A percentile compares a stretch with the other conserved stretches of the same genome.
phyloP scores from a whole-genome alignment of 2,329 filamentous ascomycete species.

The Aspergillus sp. region DNA sequence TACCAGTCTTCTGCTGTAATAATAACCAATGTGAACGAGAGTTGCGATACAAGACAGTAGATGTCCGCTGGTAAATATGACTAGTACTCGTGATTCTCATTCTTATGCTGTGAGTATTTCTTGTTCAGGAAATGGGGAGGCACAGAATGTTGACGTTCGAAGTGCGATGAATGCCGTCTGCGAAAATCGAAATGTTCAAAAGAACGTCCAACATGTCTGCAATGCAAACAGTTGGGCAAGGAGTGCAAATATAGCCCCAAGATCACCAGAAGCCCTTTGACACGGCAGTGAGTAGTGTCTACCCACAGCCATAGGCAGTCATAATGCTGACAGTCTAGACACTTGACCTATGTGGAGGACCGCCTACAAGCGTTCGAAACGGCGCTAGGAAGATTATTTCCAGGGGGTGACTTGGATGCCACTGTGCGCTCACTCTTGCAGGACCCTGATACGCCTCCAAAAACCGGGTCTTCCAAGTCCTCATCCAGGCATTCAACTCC shows the following conservation, averaged over 20 bases:
- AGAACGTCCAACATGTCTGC: constrained; percentile 31
- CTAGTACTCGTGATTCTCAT: constrained; percentile 34
- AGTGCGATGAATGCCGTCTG: constrained; percentile 36
- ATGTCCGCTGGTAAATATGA: constrained; percentile 24
- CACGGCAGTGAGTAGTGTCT: constrained; percentile 28
- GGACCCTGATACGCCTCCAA: constrained; percentile 25
- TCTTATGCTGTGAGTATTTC: constrained; percentile 31
- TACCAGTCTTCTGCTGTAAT: constrained; percentile 20
- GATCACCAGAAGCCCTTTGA: constrained; percentile 34
- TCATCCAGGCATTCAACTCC: constrained; percentile 34
- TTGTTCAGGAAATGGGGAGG: neutral
- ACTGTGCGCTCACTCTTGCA: constrained; percentile 31
- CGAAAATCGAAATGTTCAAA: constrained; percentile 38
- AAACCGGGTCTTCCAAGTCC: constrained; percentile 29
- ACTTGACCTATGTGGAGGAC: constrained; percentile 35
- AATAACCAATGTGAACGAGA: constrained; percentile 21
- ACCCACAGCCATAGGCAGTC: constrained; percentile 11
- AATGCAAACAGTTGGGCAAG: constrained; percentile 34
- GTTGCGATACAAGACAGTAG: constrained; percentile 14
- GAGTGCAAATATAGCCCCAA: constrained; percentile 38
- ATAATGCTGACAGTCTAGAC: constrained; percentile 14
- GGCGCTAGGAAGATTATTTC: constrained; percentile 30
- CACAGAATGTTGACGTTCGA: neutral
- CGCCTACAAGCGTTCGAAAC: constrained; percentile 33
- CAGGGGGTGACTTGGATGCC: constrained; percentile 32